Evolutionary conservation across 495 filamentous ascomycete species (phyloP).

Genomic region (Annulohypoxylon stygium): DNA sequence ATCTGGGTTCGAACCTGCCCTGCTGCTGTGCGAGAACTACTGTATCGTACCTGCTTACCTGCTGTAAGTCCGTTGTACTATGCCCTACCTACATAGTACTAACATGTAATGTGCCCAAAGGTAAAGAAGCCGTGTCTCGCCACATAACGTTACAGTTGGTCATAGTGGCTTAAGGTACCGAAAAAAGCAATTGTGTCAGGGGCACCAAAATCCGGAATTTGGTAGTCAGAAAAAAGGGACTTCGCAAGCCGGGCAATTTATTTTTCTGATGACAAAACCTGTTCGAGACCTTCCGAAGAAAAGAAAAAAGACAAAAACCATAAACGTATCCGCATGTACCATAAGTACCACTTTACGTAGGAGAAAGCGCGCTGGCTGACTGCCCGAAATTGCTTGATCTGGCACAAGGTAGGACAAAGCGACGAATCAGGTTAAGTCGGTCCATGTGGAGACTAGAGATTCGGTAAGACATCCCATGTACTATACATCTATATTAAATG

Average conservation of each 20-base stretch:
- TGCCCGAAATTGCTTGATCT: conserved; percentile 45
- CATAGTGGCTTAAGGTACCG: conserved; percentile 11
- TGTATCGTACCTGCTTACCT: conserved; percentile 1
- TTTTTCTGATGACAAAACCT: conserved; percentile 40
- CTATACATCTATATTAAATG: conserved; percentile 13
- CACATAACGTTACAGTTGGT: neutral
- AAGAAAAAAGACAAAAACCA: conserved; percentile 15
- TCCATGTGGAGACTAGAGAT: conserved; percentile 9
- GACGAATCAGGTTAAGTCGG: conserved; percentile 43
- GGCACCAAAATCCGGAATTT: conserved; percentile 37
- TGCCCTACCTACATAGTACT: neutral
- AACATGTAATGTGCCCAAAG: no score
- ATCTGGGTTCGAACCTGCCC: neutral
- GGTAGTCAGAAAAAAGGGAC: conserved; percentile 21
- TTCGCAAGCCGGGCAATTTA: conserved; percentile 31
- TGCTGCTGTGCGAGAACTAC: neutral
- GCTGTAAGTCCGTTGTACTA: conserved; percentile 1
- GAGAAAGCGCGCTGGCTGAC: conserved; percentile 16
- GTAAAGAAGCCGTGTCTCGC: neutral
- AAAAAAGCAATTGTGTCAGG: neutral
- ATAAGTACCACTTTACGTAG: conserved; percentile 10
- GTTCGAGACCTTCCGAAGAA: conserved; percentile 32
- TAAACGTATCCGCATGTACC: conserved; percentile 7
- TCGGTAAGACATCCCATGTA: conserved; percentile 17
- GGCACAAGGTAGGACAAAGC: conserved; percentile 49